Evolutionary conservation across 2,329 filamentous ascomycete species (phyloP), one percentile per base, ranked within the genome.

Genomic region (Thelonectria blattea): DNA sequence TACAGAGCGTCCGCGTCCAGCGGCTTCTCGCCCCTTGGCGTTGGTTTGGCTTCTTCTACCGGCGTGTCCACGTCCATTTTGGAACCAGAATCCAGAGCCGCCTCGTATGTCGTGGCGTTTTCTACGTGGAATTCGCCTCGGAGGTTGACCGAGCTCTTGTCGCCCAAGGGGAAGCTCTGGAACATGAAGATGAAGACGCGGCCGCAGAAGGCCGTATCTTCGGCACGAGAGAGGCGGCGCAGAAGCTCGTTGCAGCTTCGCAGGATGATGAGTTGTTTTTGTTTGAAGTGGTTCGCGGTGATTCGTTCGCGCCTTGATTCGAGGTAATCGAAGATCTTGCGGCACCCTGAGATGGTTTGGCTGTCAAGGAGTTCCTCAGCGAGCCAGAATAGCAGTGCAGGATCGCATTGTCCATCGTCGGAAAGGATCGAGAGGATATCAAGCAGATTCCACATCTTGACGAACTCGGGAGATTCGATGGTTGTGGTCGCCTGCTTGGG

Each of bases 121-220:
- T 98, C 95, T 24, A 91, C 87, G 72, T 99, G 95, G 68, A 95
- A 99, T 78, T 98, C 94, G 68, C 95, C 95, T 52, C 95, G 87
- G 41, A 98, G 83, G 72, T 99, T 99, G 51, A 99, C 95, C 0
- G 95, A 97, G 74, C 95, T 98, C 74, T 94, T 95, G 76, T 99
- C 96, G 32, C 94, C 94, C 0, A 99, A 82, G 1, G 95, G 95
- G 71, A 99, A 98, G 75, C 93, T 96, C 75, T 99, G 95, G 76
- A 98, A 99, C 73, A 99, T 87, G 76, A 97, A 99, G 65, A 99
- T 97, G 76, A 98, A 98, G 24, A 99, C 95, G 41, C 95, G 87
- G 15, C 95, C 95, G 72, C 95, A 99, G 74, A 99, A 99, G 1
- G 96, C 93, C 0, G 95, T 96, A 75, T 99, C 95, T 74, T 98